These are phyloP conservation scores for Staphylotrichum longicolle DNA, from an alignment of 495 filamentous ascomycete species.

Conservation along the genomic window DNA sequence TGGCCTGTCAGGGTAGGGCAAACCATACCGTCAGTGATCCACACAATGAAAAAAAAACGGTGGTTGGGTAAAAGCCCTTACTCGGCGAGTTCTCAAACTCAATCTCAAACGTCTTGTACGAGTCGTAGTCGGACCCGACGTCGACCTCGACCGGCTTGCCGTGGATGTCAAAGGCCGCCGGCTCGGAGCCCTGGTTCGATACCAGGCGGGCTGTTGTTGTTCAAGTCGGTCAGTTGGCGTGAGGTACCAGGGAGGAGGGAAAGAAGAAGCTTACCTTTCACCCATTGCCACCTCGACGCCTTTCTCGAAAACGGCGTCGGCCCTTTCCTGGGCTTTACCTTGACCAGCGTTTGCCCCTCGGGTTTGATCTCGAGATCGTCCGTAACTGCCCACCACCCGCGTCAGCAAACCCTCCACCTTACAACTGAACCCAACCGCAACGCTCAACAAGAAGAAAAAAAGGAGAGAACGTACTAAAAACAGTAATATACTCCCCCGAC, in stretches of 20 bases:
- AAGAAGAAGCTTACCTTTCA: conserved; percentile 28
- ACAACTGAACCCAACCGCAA: not conserved
- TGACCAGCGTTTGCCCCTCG: conserved; percentile 32
- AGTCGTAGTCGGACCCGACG: conserved; percentile 29
- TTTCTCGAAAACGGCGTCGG: conserved; percentile 25
- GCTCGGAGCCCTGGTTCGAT: conserved; percentile 25
- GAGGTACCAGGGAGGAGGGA: too few species aligned
- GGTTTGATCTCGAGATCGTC: conserved; percentile 36
- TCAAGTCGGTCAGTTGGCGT: not conserved
- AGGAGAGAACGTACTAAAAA: conserved; percentile 26
- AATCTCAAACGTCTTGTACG: conserved; percentile 41
- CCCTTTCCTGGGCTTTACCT: conserved; percentile 31
- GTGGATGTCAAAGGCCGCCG: conserved; percentile 34
- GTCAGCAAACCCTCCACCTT: not conserved
- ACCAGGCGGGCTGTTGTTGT: conserved; percentile 26
- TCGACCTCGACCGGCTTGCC: conserved; percentile 30
- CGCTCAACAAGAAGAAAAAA: not conserved
- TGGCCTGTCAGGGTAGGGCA: conserved; percentile 22
- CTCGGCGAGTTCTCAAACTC: conserved; percentile 41
- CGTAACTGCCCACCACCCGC: conserved; percentile 23
- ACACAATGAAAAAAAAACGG: not conserved
- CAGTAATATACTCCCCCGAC: conserved; percentile 33
- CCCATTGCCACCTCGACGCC: conserved; percentile 31
- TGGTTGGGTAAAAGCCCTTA: conserved; percentile 12
- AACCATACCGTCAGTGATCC: not conserved